Percentiles rank a stretch among this genome's conserved stretches.
Evolutionary conservation across 345 rosid species (phyloP).

Genomic region (Pseudoturritis turrita): DNA sequence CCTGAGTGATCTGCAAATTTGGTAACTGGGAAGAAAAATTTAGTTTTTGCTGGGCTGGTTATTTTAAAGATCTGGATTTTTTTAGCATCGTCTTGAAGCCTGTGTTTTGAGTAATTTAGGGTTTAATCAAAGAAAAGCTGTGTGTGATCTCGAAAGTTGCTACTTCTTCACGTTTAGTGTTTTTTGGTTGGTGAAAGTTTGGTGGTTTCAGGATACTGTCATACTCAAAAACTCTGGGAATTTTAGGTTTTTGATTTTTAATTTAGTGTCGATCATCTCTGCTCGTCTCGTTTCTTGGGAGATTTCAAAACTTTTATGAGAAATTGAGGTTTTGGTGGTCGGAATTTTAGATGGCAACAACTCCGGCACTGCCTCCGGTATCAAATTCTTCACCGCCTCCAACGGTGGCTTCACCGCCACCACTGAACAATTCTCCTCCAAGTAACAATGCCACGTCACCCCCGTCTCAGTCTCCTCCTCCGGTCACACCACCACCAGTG

Average conservation of each 20-base stretch:
- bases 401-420: slow-evolving; percentile 19
- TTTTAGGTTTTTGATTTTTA: slow-evolving; percentile 11
- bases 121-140: slow-evolving; percentile 16
- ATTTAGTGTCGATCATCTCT: background rate
- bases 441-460: slow-evolving; percentile 10
- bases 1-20: slow-evolving; percentile 21
- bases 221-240: slow-evolving; percentile 5
- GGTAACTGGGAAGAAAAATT: no score
- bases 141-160: slow-evolving; percentile 23
- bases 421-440: slow-evolving; percentile 2
- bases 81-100: slow-evolving; percentile 19
- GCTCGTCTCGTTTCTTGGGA: background rate
- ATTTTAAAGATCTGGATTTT: slow-evolving; percentile 28
- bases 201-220: slow-evolving; percentile 35
- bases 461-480: slow-evolving; percentile 37
- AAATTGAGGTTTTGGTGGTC: background rate
- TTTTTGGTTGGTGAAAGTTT: slow-evolving; percentile 46
- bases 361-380: slow-evolving; percentile 52
- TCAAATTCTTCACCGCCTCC: slow-evolving; percentile 18
- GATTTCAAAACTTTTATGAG: background rate
- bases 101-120: background rate
- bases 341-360: slow-evolving; percentile 54
- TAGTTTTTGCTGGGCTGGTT: no score
- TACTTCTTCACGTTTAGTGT: slow-evolving; percentile 30
- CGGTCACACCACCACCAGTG: slow-evolving; percentile 6